phyloP scores from a whole-genome alignment of 257 asterid species.

The Penstemon barbatus region DNA sequence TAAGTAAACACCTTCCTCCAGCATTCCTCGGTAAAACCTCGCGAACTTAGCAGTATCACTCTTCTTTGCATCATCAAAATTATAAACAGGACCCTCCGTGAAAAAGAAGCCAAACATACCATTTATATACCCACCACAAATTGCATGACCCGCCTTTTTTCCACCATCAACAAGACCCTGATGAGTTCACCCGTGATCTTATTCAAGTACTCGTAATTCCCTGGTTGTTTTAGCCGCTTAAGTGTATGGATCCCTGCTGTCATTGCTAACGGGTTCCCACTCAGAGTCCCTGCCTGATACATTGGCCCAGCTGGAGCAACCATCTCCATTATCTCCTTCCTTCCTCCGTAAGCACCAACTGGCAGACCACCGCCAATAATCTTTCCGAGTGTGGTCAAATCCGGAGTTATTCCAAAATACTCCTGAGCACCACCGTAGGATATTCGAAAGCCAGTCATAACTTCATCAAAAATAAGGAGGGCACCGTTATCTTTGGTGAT shows the following conservation, averaged over 20 bases:
- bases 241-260: constrained; percentile 98
- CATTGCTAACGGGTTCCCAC: constrained; percentile 99
- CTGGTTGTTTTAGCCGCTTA: constrained; percentile 66
- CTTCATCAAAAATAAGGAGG: constrained; percentile 89
- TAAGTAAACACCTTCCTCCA: constrained; percentile 91
- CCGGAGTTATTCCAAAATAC: constrained; percentile 87
- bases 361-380: constrained; percentile 98
- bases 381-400: constrained; percentile 95
- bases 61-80: constrained; percentile 90
- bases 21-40: constrained; percentile 76
- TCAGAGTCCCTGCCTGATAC: constrained; percentile 97
- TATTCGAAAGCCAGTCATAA: constrained; percentile 91
- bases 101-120: constrained; percentile 98
- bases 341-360: constrained; percentile 98
- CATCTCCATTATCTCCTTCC: constrained; percentile 96
- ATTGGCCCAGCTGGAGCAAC: constrained; percentile 99
- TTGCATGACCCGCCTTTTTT: constrained; percentile 88
- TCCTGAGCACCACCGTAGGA: constrained; percentile 99
- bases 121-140: constrained; percentile 76
- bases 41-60: constrained; percentile 82
- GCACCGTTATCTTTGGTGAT: constrained; percentile 64
- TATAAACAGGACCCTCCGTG: constrained; percentile 75
- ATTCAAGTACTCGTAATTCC: constrained; percentile 74
- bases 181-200: constrained; percentile 70
- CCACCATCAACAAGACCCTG: constrained; percentile 77